Evolutionary conservation across 208 protist species (phyloP).

Genomic region (Leishmania amazonensis): DNA sequence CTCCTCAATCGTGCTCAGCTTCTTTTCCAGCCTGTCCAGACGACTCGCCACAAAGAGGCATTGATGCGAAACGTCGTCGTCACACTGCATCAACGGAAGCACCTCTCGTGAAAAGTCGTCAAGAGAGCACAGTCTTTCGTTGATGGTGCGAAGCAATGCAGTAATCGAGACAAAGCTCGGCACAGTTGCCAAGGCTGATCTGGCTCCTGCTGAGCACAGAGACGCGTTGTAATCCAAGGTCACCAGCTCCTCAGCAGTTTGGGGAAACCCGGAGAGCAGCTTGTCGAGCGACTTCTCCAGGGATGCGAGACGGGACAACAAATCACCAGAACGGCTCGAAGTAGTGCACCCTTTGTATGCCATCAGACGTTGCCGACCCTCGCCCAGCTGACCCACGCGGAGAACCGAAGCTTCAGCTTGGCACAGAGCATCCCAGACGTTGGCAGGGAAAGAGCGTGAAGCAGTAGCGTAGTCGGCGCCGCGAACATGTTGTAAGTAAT

Average conservation of each 20-base stretch:
- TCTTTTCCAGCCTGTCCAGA: neutral
- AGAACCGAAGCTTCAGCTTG: neutral
- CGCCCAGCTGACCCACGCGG: neutral
- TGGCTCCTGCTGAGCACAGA: neutral
- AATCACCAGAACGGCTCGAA: neutral
- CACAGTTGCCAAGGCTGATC: neutral
- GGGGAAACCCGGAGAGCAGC: constrained; percentile 20
- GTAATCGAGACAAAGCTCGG: neutral
- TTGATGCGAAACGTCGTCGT: neutral
- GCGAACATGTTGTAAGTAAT: neutral
- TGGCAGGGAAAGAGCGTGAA: neutral
- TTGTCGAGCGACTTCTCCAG: constrained; percentile 22
- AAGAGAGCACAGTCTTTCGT: neutral
- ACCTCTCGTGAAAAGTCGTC: neutral
- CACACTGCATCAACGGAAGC: neutral
- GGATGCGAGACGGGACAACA: neutral
- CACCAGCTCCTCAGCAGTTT: neutral
- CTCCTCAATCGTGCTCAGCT: neutral
- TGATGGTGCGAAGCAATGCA: neutral
- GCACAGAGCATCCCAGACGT: constrained; percentile 1
- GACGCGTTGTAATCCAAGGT: neutral
- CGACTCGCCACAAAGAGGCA: neutral
- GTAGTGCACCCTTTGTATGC: neutral
- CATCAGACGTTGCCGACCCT: neutral
- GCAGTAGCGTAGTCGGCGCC: no score